Conservation (phyloP, 73 alveolate species). For the Halteria grandinella region DNA sequence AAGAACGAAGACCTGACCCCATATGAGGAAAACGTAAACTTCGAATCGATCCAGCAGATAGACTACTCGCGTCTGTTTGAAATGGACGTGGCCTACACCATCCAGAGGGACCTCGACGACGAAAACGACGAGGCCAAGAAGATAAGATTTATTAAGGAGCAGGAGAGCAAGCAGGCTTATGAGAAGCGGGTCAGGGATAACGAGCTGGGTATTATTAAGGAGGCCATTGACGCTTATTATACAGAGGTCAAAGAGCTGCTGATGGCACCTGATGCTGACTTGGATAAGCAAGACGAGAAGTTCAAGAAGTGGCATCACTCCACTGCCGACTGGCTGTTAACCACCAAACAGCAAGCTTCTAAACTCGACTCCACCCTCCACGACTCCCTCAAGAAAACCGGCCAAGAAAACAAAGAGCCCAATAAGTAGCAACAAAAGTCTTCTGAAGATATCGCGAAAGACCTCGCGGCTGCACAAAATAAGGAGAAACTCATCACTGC, state of each 20-base stretch:
- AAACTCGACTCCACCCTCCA: not conserved
- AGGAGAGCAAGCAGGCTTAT: not conserved
- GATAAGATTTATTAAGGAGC: too few relatives aligned
- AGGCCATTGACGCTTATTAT: too few relatives aligned
- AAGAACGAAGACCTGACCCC: not conserved
- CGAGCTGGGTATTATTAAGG: not conserved
- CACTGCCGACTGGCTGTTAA: not conserved
- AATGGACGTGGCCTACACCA: slow-evolving; percentile 60
- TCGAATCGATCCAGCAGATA: not conserved
- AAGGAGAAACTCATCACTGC: too few relatives aligned
- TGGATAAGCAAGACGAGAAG: not conserved
- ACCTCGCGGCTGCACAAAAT: too few relatives aligned
- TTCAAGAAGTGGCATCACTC: not conserved
- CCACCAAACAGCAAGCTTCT: not conserved
- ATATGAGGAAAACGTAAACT: too few relatives aligned
- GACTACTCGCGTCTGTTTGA: slow-evolving; percentile 28
- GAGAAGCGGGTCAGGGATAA: not conserved
- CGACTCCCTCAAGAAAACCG: not conserved
- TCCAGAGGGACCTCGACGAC: slow-evolving; percentile 44
- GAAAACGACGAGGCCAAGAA: slow-evolving; percentile 13
- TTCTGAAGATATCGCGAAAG: too few relatives aligned
- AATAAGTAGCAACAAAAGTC: too few relatives aligned
- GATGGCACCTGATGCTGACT: too few relatives aligned
- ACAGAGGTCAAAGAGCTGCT: too few relatives aligned
- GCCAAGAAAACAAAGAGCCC: not conserved